A percentile compares a stretch with the other conserved stretches of the same genome.
Conservation (phyloP, 1,284 basidiomycete genomes). For the Pseudomicrostroma phylloplanum region DNA sequence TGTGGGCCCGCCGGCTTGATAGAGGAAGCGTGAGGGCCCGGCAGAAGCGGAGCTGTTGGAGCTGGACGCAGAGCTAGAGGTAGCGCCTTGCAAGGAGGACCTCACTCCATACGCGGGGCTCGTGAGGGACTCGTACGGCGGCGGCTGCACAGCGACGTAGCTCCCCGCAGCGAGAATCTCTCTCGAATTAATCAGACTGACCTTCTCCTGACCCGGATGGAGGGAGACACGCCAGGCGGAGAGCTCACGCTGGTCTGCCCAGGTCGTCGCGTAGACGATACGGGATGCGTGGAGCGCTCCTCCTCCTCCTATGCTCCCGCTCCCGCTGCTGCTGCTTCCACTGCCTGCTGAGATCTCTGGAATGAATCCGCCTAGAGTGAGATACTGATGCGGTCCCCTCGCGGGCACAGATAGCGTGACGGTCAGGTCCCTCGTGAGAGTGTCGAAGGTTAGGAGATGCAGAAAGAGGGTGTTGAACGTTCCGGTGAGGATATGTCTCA, state of each 20-base stretch:
- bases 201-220: background rate
- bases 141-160: constrained; percentile 36
- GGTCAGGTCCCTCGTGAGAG: constrained; percentile 15
- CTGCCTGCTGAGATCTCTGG: background rate
- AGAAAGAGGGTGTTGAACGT: constrained; percentile 38
- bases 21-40: constrained; percentile 18
- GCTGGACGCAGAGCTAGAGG: background rate
- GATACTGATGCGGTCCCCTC: constrained; percentile 11
- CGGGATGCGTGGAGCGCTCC: background rate
- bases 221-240: constrained; percentile 28
- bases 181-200: constrained; percentile 14
- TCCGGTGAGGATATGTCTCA: constrained; percentile 27
- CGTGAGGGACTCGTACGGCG: constrained; percentile 17
- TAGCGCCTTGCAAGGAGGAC: constrained; percentile 10
- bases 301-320: no score
- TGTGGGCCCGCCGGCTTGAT: constrained; percentile 39
- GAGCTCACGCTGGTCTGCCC: constrained; percentile 21
- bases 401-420: constrained; percentile 15
- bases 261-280: constrained; percentile 41
- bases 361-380: constrained; percentile 16
- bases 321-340: background rate
- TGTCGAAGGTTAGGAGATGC: constrained; percentile 32
- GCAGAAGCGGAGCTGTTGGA: background rate
- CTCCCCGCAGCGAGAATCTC: constrained; percentile 17
- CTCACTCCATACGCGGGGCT: constrained; percentile 26